Base-by-base conservation (phyloP, 495 filamentous ascomycete genomes). In the Chaetomium cochliodes region DNA sequence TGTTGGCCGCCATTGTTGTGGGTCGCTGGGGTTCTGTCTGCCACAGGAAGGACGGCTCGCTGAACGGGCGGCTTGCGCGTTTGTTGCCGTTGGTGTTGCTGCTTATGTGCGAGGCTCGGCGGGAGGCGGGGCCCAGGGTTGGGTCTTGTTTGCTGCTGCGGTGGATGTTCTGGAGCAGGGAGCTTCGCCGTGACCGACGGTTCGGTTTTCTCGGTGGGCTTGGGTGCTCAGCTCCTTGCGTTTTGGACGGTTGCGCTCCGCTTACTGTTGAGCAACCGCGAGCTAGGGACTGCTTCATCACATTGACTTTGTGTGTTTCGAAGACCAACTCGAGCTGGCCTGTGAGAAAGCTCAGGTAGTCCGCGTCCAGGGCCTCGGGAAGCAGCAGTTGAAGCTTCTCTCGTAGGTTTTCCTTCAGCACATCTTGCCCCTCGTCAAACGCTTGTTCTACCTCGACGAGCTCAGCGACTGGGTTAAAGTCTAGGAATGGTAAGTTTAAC, bases 261-360 rank as follows among this genome's bases (percentile, higher is more conserved):
- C 30, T 41, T 30, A 3, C 8, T 41, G 30, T 39, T 8, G 30
- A 9, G 37, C n/a, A 23, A 44, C 18, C 18, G 0, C 60, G 64
- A 18, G 26, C 44, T 0, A 67, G 22, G 11, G 67, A 72, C 33
- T 72, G 61, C 25, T 66, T 65, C 46, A 70, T 63, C 33, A 69
- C 55, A 28, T 73, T 70, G 8, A 70, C 73, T 1, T 63, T 64
- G 46, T 75, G 71, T 0, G 64, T 72, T 20, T 75, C 69, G 18
- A 72, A 70, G n/a, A 73, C 69, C 0, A 75, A 61, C 6, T 69
- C 71, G 20, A 75, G 63, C 47, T 75, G 73, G 0, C 69, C 67
- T 0, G 71, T 58, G 12, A 75, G 58, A 41, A 75, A 75, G 20
- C 44, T 52, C 46, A 70, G 69, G 56, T 70, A 75, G 30, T 66